Conservation (phyloP, 2,329 filamentous ascomycete genomes). For the Alternaria alternata region DNA sequence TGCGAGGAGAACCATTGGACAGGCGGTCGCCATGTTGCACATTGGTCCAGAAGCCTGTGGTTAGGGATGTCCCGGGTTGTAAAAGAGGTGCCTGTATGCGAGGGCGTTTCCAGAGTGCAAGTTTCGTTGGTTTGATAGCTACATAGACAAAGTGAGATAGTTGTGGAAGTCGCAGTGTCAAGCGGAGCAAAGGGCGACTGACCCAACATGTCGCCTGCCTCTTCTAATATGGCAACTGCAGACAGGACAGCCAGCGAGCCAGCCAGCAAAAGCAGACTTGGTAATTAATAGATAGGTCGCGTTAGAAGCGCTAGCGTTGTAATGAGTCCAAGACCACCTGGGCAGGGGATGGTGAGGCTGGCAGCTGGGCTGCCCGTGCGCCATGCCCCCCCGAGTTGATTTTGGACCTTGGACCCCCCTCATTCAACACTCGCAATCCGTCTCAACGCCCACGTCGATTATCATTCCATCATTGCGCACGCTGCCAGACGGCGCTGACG, state of each 20-base stretch:
- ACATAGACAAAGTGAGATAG: neutral
- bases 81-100: neutral
- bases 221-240: neutral
- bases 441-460: constrained; percentile 36
- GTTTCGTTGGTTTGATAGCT: neutral
- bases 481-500: constrained; percentile 22
- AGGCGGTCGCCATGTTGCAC: constrained; percentile 41
- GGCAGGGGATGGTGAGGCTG: constrained; percentile 12
- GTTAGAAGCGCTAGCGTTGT: constrained; percentile 18
- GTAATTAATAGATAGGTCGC: constrained; percentile 14
- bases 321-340: constrained; percentile 22
- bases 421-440: neutral
- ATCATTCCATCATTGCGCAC: constrained; percentile 40
- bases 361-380: constrained; percentile 8
- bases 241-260: neutral
- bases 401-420: neutral
- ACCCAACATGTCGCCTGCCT: neutral
- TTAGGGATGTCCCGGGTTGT: constrained; percentile 14
- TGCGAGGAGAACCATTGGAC: constrained; percentile 35
- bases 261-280: neutral
- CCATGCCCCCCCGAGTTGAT: neutral
- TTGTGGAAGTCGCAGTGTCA: neutral
- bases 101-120: neutral
- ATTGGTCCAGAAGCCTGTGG: constrained; percentile 15
- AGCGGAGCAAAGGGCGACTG: neutral